Evolutionary conservation across 495 filamentous ascomycete species (phyloP).

Genomic region (Aspergillus avenaceus): DNA sequence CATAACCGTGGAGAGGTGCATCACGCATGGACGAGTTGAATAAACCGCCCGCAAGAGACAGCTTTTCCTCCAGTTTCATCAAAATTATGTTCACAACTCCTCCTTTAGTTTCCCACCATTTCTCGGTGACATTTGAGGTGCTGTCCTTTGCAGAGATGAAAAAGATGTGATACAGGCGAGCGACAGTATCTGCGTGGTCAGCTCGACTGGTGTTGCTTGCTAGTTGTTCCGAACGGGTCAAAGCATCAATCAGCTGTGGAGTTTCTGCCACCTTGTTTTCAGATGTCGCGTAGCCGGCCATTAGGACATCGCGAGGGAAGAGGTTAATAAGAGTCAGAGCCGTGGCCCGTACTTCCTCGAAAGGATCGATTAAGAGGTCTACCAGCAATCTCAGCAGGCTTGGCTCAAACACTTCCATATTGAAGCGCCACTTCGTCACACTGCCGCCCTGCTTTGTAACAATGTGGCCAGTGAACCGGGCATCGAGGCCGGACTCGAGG

Average conservation of each 20-base stretch:
- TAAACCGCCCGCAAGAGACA: conserved; percentile 51
- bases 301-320: conserved; percentile 28
- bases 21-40: conserved; percentile 57
- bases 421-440: conserved; percentile 45
- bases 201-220: conserved; percentile 74
- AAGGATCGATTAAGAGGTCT: conserved; percentile 81
- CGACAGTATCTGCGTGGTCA: conserved; percentile 82
- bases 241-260: conserved; percentile 25
- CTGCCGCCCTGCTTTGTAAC: conserved; percentile 11
- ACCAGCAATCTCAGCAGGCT: conserved; percentile 51
- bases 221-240: conserved; percentile 36
- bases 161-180: conserved; percentile 52
- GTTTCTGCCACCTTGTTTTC: neutral
- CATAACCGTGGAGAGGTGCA: conserved; percentile 66
- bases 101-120: conserved; percentile 35
- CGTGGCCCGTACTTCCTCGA: conserved; percentile 79
- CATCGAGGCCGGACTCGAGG: conserved; percentile 51
- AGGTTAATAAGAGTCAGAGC: conserved; percentile 57
- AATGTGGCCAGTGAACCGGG: conserved; percentile 12
- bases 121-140: conserved; percentile 5
- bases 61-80: conserved; percentile 50
- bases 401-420: conserved; percentile 52
- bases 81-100: conserved; percentile 44
- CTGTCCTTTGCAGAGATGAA: conserved; percentile 38
- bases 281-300: conserved; percentile 7